Conservation (phyloP, 768 basidiomycete genomes). For the Dentipellis sp. region DNA sequence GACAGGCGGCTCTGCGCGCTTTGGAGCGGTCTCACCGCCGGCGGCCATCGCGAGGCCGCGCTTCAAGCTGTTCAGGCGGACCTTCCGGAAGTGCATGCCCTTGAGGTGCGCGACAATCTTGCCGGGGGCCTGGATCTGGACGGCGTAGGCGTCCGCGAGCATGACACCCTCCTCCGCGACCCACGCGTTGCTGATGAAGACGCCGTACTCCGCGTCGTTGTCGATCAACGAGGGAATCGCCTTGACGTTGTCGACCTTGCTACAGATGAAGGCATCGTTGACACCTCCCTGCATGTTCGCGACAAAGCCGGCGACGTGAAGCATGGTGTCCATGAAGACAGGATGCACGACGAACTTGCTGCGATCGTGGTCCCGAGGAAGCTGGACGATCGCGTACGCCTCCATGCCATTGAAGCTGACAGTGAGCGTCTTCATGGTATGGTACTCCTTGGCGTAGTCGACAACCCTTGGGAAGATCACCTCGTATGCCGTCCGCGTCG, state of each 20-base stretch:
- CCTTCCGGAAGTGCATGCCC: slow-evolving; percentile 49
- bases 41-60: slow-evolving; percentile 31
- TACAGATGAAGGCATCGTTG: slow-evolving; percentile 58
- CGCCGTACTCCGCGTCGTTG: slow-evolving; percentile 31
- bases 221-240: slow-evolving; percentile 35
- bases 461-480: slow-evolving; percentile 64
- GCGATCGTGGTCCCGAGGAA: slow-evolving; percentile 27
- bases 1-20: background rate
- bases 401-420: slow-evolving; percentile 39
- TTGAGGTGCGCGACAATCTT: slow-evolving; percentile 46
- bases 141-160: slow-evolving; percentile 41
- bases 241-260: slow-evolving; percentile 38
- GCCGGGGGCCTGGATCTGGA: slow-evolving; percentile 27
- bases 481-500: slow-evolving; percentile 49
- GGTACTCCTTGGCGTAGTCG: slow-evolving; percentile 49
- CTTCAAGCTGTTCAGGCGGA: slow-evolving; percentile 41
- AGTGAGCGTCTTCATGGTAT: slow-evolving; percentile 44
- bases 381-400: slow-evolving; percentile 39
- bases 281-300: slow-evolving; percentile 44
- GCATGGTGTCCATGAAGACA: slow-evolving; percentile 55
- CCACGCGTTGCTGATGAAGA: slow-evolving; percentile 43
- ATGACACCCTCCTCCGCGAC: slow-evolving; percentile 36
- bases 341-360: slow-evolving; percentile 36
- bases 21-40: slow-evolving; percentile 1
- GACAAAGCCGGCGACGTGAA: slow-evolving; percentile 65